Conservation (phyloP, 192 early-diverging fungal species). For the Chytriomyces hyalinus region DNA sequence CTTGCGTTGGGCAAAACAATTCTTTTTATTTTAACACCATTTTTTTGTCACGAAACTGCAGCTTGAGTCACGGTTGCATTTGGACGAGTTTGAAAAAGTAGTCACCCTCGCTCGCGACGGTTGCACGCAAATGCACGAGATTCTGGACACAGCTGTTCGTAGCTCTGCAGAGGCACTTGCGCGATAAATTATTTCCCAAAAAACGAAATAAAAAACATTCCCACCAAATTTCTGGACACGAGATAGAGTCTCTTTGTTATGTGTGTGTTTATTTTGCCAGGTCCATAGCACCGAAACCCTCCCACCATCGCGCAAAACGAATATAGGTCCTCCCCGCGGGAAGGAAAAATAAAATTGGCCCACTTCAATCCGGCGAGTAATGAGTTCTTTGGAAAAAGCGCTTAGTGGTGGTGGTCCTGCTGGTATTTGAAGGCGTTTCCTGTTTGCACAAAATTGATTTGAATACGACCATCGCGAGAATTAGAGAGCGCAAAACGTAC, state of each 20-base stretch:
- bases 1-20: neutral
- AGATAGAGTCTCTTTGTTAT: too few relatives aligned
- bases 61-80: conserved; percentile 88
- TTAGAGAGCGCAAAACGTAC: conserved; percentile 43
- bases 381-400: neutral
- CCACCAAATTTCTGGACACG: too few relatives aligned
- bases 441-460: conserved; percentile 6
- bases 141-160: conserved; percentile 67
- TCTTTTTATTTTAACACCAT: neutral
- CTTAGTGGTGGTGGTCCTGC: conserved; percentile 39
- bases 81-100: conserved; percentile 75
- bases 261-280: too few relatives aligned
- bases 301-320: too few relatives aligned
- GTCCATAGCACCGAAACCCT: too few relatives aligned
- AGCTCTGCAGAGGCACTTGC: conserved; percentile 4
- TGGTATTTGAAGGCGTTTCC: conserved; percentile 41
- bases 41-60: conserved; percentile 31
- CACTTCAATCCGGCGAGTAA: neutral
- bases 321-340: neutral
- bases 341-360: neutral
- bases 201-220: too few relatives aligned
- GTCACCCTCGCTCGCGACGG: conserved; percentile 71
- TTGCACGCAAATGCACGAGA: conserved; percentile 66
- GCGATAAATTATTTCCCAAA: neutral
- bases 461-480: neutral